phyloP scores from a whole-genome alignment of 176 grass and related monocot species.

The Oryza glaberrima region DNA sequence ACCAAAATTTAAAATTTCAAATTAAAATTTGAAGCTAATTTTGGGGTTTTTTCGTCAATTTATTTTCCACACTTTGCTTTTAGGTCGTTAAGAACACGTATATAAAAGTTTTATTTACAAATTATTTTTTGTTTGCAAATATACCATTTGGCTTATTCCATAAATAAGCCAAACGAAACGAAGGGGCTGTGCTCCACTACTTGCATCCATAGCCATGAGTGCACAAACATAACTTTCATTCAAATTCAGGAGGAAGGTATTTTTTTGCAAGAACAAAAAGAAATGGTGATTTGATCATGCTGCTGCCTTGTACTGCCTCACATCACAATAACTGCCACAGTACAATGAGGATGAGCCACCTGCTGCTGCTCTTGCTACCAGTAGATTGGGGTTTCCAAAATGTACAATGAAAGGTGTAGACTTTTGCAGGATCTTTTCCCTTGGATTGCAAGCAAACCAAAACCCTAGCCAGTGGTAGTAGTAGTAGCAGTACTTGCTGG shows the following conservation, averaged over 20 bases:
- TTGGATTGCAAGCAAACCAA: constrained; percentile 49
- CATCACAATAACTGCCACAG: constrained; percentile 39
- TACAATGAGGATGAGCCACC: constrained; percentile 2
- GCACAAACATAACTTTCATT: not conserved
- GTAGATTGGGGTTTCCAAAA: constrained; percentile 54
- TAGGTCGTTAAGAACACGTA: too few species aligned
- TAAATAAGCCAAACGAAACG: too few species aligned
- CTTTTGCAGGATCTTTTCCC: constrained; percentile 30
- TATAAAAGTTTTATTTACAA: too few species aligned
- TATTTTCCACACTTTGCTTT: too few species aligned
- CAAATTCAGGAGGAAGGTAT: too few species aligned
- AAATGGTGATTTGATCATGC: not conserved
- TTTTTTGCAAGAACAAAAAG: not conserved
- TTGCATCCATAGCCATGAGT: not conserved
- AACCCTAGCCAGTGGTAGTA: not conserved
- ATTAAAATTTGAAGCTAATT: too few species aligned
- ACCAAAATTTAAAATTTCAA: too few species aligned
- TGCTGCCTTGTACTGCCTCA: constrained; percentile 16
- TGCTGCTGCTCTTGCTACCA: not conserved
- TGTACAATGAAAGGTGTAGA: constrained; percentile 11
- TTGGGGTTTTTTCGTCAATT: too few species aligned
- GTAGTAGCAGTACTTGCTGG: not conserved
- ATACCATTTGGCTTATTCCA: too few species aligned
- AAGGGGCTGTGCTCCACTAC: not conserved
- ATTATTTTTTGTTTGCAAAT: too few species aligned